Base-by-base conservation (phyloP, 1,284 basidiomycete species). In the Macrocystidia cucumis region DNA sequence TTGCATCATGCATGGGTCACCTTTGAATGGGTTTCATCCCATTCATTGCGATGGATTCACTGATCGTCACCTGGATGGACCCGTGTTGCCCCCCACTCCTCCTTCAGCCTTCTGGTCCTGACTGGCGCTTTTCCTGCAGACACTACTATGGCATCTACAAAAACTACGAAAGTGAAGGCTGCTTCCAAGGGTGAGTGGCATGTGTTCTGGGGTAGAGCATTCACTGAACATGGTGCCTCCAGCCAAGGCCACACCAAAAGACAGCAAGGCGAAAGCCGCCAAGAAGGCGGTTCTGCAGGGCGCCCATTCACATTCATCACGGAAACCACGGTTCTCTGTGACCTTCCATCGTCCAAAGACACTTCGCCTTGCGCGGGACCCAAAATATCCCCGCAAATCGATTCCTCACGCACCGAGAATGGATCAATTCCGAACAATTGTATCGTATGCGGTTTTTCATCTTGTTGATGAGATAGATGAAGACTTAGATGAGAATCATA, bases 301-400 rank as follows among this genome's bases (percentile, higher is more conserved):
- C 38, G 70, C 68, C 44, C 74, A 85, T 56, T 77, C 78, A 35
- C 80, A 85, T 60, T 72, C 78, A 37, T 58, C 76, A 51, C 84
- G 90, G 64, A 97, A 97, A 72, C 71, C 80, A 34, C 83, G 91
- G 50, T 83, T 73, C 56, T 84, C 83, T 38, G 90, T 92, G 44
- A 82, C 89, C 33, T 98, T 98, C 86, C 90, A 91, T 72, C 89
- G 91, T 51, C 95, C 95, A 48, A 95, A 91, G 74, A 98, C 95
- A 37, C 77, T 98, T 44, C 78, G 76, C 49, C 80, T 97, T 37
- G 57, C 81, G 42, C 88, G 93, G 47, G 72, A 70, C 31, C 95
- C 95, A 54, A 84, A 82, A 65, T 98, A 97, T 80, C 89, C 87
- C 29, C 85, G 95, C 58, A 98, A 95, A 70, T 86, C 83, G 40